Percentiles rank a stretch among this genome's conserved stretches.
Evolutionary conservation across 345 rosid genomes (phyloP).

Genomic region (Anacardium occidentale): DNA sequence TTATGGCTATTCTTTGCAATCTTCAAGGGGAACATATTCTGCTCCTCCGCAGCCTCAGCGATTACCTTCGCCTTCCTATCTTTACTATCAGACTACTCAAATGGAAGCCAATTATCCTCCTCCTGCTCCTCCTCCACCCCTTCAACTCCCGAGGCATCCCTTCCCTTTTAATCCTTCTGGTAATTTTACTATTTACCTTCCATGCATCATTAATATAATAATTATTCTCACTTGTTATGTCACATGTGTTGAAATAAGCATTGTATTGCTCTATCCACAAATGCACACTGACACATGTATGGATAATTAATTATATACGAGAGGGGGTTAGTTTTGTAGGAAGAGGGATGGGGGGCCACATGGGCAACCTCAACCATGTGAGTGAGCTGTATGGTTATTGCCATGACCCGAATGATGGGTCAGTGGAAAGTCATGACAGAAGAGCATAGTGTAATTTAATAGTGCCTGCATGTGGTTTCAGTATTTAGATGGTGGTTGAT

Average conservation of each 20-base stretch:
- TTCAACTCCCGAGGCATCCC: conserved; percentile 38
- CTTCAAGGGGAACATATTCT: conserved; percentile 51
- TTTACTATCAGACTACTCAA: conserved; percentile 49
- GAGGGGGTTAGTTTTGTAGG: not conserved
- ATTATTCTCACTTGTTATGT: too few relatives aligned
- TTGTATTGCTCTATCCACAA: not conserved
- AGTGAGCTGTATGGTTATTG: conserved; percentile 57
- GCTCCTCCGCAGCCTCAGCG: conserved; percentile 37
- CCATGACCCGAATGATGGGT: conserved; percentile 34
- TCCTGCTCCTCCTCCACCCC: conserved; percentile 35
- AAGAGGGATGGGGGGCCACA: conserved; percentile 32
- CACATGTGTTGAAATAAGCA: not conserved
- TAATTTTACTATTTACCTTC: conserved; percentile 21
- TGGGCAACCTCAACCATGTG: conserved; percentile 49
- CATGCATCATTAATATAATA: not conserved
- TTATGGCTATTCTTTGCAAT: conserved; percentile 65
- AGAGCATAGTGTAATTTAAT: conserved; percentile 35
- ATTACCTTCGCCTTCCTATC: conserved; percentile 39
- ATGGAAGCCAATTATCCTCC: conserved; percentile 47
- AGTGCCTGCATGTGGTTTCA: conserved; percentile 40
- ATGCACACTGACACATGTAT: not conserved
- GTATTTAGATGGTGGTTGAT: conserved; percentile 31
- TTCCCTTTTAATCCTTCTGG: conserved; percentile 46
- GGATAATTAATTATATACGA: not conserved
- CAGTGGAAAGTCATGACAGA: conserved; percentile 43